Conservation (phyloP, 257 asterid species). For the Schizonepeta tenuifolia region DNA sequence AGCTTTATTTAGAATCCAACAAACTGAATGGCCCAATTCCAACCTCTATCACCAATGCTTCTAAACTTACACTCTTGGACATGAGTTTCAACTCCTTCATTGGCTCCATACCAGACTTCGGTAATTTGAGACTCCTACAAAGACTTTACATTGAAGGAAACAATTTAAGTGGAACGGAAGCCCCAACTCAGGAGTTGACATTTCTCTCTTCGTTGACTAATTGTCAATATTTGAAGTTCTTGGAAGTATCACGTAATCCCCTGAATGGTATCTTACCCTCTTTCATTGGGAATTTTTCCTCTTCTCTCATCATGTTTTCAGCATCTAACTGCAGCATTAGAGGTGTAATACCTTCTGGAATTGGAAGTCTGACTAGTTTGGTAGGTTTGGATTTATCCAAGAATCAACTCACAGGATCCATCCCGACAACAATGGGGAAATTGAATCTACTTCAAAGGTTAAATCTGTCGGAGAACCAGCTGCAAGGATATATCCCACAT, state of each 20-base stretch:
- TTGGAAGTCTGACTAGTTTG: conserved; percentile 25
- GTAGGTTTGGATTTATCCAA: background rate
- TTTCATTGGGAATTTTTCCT: background rate
- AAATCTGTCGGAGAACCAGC: background rate
- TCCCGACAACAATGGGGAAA: background rate
- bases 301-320: conserved; percentile 1
- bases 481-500: background rate
- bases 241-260: background rate
- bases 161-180: background rate
- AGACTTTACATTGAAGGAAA: background rate
- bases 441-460: background rate
- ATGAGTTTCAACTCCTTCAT: background rate
- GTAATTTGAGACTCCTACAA: background rate
- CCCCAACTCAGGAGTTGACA: background rate
- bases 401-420: background rate
- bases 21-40: background rate
- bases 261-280: background rate
- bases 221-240: background rate
- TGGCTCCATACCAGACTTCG: conserved; percentile 14
- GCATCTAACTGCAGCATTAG: background rate
- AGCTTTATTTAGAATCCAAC: background rate
- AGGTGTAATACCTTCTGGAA: conserved; percentile 31
- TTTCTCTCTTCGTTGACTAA: conserved; percentile 1
- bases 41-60: background rate
- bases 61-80: background rate